These are phyloP conservation scores for Pseudogymnoascus sp. DNA, from an alignment of 2,329 filamentous ascomycete genomes.

Conservation along the genomic window DNA sequence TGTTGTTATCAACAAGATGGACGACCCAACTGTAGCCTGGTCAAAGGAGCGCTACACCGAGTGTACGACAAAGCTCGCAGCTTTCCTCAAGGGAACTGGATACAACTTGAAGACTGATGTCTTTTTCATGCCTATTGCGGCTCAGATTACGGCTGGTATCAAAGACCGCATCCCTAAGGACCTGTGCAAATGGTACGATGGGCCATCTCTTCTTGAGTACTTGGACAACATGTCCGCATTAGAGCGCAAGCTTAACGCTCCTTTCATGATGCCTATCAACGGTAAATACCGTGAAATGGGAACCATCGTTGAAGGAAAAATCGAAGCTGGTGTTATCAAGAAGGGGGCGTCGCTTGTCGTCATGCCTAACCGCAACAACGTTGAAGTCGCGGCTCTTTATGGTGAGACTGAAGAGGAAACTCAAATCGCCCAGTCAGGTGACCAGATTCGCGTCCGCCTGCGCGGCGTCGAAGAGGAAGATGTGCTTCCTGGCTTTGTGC, in stretches of 20 bases:
- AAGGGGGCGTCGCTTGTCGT: constrained; percentile 80
- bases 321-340: constrained; percentile 89
- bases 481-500: constrained; percentile 87
- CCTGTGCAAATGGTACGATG: constrained; percentile 74
- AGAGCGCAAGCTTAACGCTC: constrained; percentile 92
- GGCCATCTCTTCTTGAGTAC: constrained; percentile 88
- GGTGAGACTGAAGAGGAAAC: constrained; percentile 96
- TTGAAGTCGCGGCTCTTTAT: constrained; percentile 79
- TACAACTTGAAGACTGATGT: constrained; percentile 94
- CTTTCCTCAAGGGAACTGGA: constrained; percentile 85
- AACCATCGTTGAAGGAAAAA: constrained; percentile 95
- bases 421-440: constrained; percentile 72
- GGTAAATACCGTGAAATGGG: constrained; percentile 97
- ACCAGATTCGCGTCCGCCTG: constrained; percentile 87
- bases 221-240: constrained; percentile 89
- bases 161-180: constrained; percentile 78
- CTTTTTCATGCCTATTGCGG: constrained; percentile 92
- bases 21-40: constrained; percentile 94
- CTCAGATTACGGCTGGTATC: constrained; percentile 78
- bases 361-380: constrained; percentile 87
- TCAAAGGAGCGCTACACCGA: constrained; percentile 87
- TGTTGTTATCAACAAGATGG: constrained; percentile 98
- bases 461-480: constrained; percentile 97
- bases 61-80: constrained; percentile 78
- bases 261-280: constrained; percentile 98